Base-by-base conservation (phyloP, 768 basidiomycete species). In the Hygrophorus russula region DNA sequence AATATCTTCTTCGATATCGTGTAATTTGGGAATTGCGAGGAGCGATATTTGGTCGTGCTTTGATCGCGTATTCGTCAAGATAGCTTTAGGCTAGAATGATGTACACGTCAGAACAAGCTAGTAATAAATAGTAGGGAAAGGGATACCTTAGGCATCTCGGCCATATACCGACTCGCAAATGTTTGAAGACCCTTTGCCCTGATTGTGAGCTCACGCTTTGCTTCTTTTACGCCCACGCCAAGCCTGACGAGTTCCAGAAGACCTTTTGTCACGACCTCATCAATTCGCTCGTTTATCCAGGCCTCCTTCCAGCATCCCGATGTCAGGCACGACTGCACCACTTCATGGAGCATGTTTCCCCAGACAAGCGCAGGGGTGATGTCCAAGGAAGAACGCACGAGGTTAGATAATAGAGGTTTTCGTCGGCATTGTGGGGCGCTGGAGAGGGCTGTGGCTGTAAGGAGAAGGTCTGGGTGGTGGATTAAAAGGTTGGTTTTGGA, bases 1-100 rank as follows among this genome's bases (percentile, higher is more conserved):
- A 50, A 99, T 94, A 51, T 97, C 92, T 57, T 99, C 96, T 65
- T 99, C 96, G 33, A 94, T 73, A 45, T 91, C 92, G 48, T 89
- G 74, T 4, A 96, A 61, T 20, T 80, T 67, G 4, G 75, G 66
- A 38, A 99, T 78, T 0, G 88, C 84, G 0, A 96, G 69, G 8
- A 73, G 63, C 1, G 80, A 72, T 1, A 69, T 59, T 34, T 68
- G 68, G 12, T 69, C 62, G 1, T 66, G 60, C 0, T 53, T 53
- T 12, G 80, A 67, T 7, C 85, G 74, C 1, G 79, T 80, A 52
- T 93, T 80, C 3, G 71, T 72, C 6, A 96, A 67, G 29, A 73
- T 57, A 0, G 81, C 91, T 11, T 71, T 63, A 0, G 71, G 59
- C 87, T 92, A 49, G 3, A 32, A 18, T 17, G n/a, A 46, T 30